Conservation (phyloP, 1,139 yeast species). For the Neolecta irregularis region DNA sequence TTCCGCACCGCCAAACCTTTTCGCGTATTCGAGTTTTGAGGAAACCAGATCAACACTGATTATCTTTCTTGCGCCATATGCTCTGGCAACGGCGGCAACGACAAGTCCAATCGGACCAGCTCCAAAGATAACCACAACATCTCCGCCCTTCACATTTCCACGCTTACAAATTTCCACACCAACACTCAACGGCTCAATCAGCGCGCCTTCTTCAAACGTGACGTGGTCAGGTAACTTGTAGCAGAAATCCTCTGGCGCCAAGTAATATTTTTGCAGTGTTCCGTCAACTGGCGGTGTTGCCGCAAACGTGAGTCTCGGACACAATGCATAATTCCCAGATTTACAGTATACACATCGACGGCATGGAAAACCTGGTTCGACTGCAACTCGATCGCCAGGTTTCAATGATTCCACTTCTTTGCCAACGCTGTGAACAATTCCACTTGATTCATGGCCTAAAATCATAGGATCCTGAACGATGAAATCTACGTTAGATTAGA, state of each 20-base stretch:
- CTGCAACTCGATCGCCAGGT: slow-evolving; percentile 46
- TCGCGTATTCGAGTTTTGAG: slow-evolving; percentile 31
- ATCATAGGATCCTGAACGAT: slow-evolving; percentile 39
- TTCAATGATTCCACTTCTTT: slow-evolving; percentile 34
- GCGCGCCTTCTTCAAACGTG: slow-evolving; percentile 63
- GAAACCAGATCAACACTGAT: slow-evolving; percentile 47
- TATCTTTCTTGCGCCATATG: slow-evolving; percentile 55
- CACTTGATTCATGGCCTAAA: slow-evolving; percentile 48
- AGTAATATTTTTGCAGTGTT: slow-evolving; percentile 54
- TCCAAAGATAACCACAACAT: slow-evolving; percentile 56
- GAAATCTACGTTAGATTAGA: too few species aligned
- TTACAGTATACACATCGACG: slow-evolving; percentile 54
- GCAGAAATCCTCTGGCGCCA: slow-evolving; percentile 72
- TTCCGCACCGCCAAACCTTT: slow-evolving; percentile 29
- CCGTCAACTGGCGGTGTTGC: slow-evolving; percentile 69
- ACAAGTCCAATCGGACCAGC: slow-evolving; percentile 80
- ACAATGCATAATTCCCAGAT: slow-evolving; percentile 60
- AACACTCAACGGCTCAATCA: slow-evolving; percentile 69
- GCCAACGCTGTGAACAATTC: slow-evolving; percentile 46
- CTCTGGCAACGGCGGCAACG: slow-evolving; percentile 56
- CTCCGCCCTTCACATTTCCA: slow-evolving; percentile 47
- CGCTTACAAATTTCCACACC: slow-evolving; percentile 65
- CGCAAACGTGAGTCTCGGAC: slow-evolving; percentile 74
- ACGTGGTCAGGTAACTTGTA: slow-evolving; percentile 65
- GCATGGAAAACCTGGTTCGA: slow-evolving; percentile 65